These are phyloP conservation scores for Irpex sp. DNA, from an alignment of 1,284 basidiomycete genomes.

Conservation along the genomic window DNA sequence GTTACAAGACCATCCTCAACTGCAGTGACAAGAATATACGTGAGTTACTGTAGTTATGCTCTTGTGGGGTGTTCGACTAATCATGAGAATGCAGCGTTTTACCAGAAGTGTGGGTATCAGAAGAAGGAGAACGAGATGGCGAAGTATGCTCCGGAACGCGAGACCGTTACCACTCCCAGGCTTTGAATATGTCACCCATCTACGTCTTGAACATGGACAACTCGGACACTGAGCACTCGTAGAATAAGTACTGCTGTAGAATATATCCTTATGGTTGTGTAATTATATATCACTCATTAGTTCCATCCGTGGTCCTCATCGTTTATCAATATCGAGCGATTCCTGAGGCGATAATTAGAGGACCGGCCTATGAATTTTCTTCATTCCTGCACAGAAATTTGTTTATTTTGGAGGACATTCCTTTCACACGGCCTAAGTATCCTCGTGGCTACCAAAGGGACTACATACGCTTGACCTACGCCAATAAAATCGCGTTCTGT, in stretches of 20 bases:
- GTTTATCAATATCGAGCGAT: no score
- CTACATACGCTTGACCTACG: no score
- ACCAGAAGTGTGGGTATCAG: slow-evolving; percentile 91
- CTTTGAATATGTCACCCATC: background rate
- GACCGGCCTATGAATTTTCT: no score
- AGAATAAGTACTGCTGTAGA: background rate
- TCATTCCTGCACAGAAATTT: no score
- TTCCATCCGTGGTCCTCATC: background rate
- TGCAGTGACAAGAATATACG: slow-evolving; percentile 90
- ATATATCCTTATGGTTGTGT: background rate
- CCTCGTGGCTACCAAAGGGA: no score
- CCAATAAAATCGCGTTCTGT: no score
- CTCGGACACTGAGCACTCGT: background rate
- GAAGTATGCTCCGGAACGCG: slow-evolving; percentile 16
- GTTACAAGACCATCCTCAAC: slow-evolving; percentile 97
- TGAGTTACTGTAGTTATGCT: slow-evolving; percentile 43
- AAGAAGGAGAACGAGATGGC: slow-evolving; percentile 91
- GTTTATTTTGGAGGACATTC: no score
- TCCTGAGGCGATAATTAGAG: no score
- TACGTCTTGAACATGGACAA: background rate
- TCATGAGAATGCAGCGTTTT: slow-evolving; percentile 70
- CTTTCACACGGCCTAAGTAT: no score
- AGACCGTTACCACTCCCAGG: background rate
- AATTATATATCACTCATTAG: background rate
- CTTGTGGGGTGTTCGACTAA: background rate